Conservation (phyloP, 108 stramenopile species). For the Skeletonema marinoi region DNA sequence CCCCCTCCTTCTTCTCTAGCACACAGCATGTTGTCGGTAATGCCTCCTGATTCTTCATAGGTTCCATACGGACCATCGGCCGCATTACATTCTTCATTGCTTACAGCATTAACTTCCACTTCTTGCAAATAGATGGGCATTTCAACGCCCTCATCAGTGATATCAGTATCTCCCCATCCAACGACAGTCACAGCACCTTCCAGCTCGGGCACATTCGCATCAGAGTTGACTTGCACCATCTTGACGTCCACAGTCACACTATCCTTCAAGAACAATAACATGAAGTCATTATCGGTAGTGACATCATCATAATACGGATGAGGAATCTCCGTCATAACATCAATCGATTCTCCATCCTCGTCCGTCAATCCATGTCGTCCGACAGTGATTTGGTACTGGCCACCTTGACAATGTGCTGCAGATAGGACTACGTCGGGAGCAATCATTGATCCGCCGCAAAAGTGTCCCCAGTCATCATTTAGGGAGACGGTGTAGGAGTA, state of each 20-base stretch:
- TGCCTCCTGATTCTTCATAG: conserved; percentile 26
- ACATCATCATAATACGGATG: conserved; percentile 19
- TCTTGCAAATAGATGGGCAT: conserved; percentile 9
- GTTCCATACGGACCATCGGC: conserved; percentile 6
- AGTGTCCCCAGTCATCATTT: conserved; percentile 7
- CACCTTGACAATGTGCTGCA: conserved; percentile 1
- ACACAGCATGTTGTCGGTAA: conserved; percentile 39
- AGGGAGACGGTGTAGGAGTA: conserved; percentile 35
- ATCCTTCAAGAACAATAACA: conserved; percentile 10
- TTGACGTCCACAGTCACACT: background rate
- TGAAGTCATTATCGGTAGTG: conserved; percentile 23
- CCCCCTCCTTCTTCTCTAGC: conserved; percentile 7
- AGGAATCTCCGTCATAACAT: background rate
- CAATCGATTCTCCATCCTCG: conserved; percentile 20
- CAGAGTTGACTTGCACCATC: conserved; percentile 39
- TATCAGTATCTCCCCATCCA: conserved; percentile 52
- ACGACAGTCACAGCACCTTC: conserved; percentile 44
- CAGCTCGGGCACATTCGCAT: conserved; percentile 26
- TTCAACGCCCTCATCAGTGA: background rate
- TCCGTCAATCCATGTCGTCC: conserved; percentile 21
- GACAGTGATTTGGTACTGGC: background rate
- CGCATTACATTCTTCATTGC: conserved; percentile 44
- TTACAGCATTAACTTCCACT: conserved; percentile 20
- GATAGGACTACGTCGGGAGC: conserved; percentile 16
- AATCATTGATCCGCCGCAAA: conserved; percentile 37